Conservation (phyloP, 73 alveolate genomes). For the Paraurostyla sp. region DNA sequence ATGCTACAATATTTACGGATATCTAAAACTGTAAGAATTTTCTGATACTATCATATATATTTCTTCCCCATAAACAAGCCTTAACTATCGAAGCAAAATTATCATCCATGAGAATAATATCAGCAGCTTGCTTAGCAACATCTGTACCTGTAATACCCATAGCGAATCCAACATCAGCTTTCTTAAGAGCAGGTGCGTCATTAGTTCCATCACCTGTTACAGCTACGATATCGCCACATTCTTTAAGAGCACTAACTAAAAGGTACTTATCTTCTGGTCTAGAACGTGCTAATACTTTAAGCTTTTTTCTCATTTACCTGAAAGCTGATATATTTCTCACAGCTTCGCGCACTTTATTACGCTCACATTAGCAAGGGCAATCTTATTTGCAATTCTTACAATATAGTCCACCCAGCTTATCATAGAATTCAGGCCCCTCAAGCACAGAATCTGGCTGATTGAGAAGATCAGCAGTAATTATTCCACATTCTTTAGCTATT, state of each 20-base stretch:
- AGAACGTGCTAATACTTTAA: conserved; percentile 93
- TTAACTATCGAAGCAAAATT: too few species aligned
- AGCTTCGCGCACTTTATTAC: conserved; percentile 68
- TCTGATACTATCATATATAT: too few species aligned
- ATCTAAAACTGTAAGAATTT: too few species aligned
- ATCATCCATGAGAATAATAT: too few species aligned
- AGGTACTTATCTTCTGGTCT: conserved; percentile 94
- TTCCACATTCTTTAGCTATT: conserved; percentile 84
- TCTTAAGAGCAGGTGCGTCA: too few species aligned
- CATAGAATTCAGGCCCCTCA: conserved; percentile 61
- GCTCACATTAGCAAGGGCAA: conserved; percentile 42
- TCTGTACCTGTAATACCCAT: too few species aligned
- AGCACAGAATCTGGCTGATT: conserved; percentile 56
- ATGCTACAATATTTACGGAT: too few species aligned
- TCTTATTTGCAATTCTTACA: conserved; percentile 47
- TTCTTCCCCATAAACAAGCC: too few species aligned
- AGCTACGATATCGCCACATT: conserved; percentile 91
- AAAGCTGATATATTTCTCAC: conserved; percentile 86
- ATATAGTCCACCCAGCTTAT: conserved; percentile 50
- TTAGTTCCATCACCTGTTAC: conserved; percentile 97
- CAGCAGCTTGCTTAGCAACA: too few species aligned
- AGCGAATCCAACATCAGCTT: too few species aligned
- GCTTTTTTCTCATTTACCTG: conserved; percentile 66
- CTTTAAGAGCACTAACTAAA: conserved; percentile 88
- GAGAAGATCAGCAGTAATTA: conserved; percentile 60